phyloP scores from a whole-genome alignment of 78 protist genomes.

The Acrasis kona region DNA sequence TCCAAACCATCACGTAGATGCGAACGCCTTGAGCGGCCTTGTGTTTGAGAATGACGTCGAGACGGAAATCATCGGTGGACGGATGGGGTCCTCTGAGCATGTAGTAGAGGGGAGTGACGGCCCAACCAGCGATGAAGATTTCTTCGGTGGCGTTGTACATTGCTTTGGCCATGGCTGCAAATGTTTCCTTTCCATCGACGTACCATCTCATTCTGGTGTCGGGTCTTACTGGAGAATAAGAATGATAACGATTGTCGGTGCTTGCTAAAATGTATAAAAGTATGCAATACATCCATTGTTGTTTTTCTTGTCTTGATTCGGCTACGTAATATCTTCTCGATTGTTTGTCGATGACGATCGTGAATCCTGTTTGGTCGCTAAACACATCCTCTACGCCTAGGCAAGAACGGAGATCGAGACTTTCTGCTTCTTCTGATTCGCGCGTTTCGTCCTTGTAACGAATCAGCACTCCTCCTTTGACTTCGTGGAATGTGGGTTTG shows the following conservation, averaged over 20 bases:
- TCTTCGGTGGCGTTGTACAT: background rate
- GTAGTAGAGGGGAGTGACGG: constrained; percentile 11
- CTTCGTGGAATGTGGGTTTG: too few relatives aligned
- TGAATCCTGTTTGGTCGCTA: too few relatives aligned
- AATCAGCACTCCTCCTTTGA: too few relatives aligned
- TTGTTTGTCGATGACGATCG: too few relatives aligned
- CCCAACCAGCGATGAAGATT: constrained; percentile 34
- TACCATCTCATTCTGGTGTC: background rate
- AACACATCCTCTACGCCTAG: too few relatives aligned
- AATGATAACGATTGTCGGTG: background rate
- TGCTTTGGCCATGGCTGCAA: constrained; percentile 2
- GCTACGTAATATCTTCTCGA: too few relatives aligned
- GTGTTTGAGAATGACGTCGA: background rate
- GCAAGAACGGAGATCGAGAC: too few relatives aligned
- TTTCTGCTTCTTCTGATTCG: too few relatives aligned
- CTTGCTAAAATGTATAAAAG: background rate
- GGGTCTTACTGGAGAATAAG: constrained; percentile 20
- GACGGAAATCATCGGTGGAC: background rate
- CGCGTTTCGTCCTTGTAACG: too few relatives aligned
- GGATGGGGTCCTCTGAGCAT: background rate
- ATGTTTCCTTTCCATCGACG: constrained; percentile 18
- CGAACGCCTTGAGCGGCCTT: background rate
- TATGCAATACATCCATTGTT: background rate
- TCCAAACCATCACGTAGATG: background rate
- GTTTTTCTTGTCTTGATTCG: background rate